Conservation (phyloP, 164 flowering plant species). For the Kingdonia uniflora region DNA sequence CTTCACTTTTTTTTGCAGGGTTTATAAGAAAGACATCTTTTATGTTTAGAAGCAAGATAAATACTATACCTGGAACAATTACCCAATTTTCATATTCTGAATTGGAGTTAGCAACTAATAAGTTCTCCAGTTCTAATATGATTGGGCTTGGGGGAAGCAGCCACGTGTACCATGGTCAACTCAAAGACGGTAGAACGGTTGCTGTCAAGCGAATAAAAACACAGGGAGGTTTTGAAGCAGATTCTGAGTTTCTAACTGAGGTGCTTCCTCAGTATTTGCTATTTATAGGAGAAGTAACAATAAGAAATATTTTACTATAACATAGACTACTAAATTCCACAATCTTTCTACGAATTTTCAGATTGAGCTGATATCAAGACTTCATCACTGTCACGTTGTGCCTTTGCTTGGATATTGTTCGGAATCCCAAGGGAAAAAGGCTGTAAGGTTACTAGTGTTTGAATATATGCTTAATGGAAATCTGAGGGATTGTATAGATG, state of each 20-base stretch:
- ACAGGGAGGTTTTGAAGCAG: conserved; percentile 59
- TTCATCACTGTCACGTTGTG: conserved; percentile 78
- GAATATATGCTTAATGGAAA: conserved; percentile 83
- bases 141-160: conserved; percentile 93
- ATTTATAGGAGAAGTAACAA: neutral
- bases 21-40: conserved; percentile 42
- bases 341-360: conserved; percentile 15
- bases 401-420: conserved; percentile 91
- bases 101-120: conserved; percentile 69
- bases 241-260: conserved; percentile 56
- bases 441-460: conserved; percentile 76
- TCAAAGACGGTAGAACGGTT: conserved; percentile 64
- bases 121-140: conserved; percentile 56
- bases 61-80: conserved; percentile 42
- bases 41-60: conserved; percentile 32
- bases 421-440: conserved; percentile 56
- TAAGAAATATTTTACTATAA: neutral
- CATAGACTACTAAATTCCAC: neutral
- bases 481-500: conserved; percentile 76
- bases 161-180: conserved; percentile 70
- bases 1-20: conserved; percentile 58
- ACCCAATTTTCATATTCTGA: conserved; percentile 60
- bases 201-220: conserved; percentile 72
- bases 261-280: conserved; percentile 23
- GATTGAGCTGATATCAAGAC: conserved; percentile 84